These are phyloP conservation scores for Schwanniomyces etchellsii DNA, from an alignment of 1,139 yeast species.

Conservation along the genomic window DNA sequence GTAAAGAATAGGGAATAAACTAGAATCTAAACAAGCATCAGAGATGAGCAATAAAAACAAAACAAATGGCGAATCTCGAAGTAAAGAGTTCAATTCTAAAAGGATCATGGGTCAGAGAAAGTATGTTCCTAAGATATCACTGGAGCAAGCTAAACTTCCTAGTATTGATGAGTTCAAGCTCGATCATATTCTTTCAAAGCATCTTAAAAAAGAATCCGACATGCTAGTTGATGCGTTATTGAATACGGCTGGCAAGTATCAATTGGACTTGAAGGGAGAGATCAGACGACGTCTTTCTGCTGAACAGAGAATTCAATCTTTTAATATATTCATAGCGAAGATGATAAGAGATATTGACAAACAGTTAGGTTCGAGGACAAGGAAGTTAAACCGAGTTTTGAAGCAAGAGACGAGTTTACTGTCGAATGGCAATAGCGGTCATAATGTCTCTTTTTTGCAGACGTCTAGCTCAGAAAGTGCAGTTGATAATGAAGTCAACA, in stretches of 20 bases:
- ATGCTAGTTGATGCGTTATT: slow-evolving; percentile 29
- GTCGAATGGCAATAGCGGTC: no score
- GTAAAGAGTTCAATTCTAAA: background rate
- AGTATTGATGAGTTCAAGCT: slow-evolving; percentile 34
- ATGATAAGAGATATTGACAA: slow-evolving; percentile 18
- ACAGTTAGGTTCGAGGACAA: slow-evolving; percentile 13
- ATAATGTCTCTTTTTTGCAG: no score
- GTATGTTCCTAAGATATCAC: slow-evolving; percentile 11
- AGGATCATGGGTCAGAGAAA: slow-evolving; percentile 4
- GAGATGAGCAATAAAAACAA: no score
- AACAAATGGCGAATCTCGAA: no score
- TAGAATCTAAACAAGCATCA: no score
- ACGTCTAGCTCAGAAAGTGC: background rate
- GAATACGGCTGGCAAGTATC: slow-evolving; percentile 31
- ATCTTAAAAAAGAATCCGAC: slow-evolving; percentile 25
- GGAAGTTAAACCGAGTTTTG: slow-evolving; percentile 13
- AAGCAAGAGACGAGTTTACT: slow-evolving; percentile 1
- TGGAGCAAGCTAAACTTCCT: slow-evolving; percentile 19
- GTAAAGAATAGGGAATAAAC: no score
- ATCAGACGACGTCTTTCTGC: slow-evolving; percentile 28
- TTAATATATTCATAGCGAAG: slow-evolving; percentile 28
- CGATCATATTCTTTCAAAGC: slow-evolving; percentile 27
- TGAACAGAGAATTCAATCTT: slow-evolving; percentile 34
- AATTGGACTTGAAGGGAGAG: slow-evolving; percentile 34
- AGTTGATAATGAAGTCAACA: slow-evolving; percentile 5